These are phyloP conservation scores for Dactylorhiza incarnata DNA, from an alignment of 106 monocot species.

Conservation along the genomic window DNA sequence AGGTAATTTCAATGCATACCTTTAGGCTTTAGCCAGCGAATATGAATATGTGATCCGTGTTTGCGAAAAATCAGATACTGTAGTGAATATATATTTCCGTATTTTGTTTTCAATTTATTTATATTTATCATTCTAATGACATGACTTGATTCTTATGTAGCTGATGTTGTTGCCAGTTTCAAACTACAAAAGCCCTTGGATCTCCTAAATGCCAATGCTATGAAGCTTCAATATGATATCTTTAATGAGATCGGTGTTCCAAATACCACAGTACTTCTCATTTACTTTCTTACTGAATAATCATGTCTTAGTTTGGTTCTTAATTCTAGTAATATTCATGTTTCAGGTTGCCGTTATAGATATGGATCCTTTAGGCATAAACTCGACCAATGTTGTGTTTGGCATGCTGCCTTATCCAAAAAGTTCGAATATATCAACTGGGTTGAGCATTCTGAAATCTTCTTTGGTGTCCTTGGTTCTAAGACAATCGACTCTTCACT, in stretches of 20 bases:
- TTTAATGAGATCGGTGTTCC: conserved; percentile 78
- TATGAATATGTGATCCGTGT: neutral
- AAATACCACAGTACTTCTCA: conserved; percentile 55
- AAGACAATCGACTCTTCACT: conserved; percentile 51
- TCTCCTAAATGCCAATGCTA: conserved; percentile 42
- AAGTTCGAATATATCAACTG: conserved; percentile 52
- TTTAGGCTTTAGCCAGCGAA: neutral
- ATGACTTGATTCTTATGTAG: conserved; percentile 23
- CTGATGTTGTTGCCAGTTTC: conserved; percentile 80
- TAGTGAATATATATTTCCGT: too few relatives aligned
- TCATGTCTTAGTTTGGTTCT: neutral
- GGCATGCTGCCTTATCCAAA: conserved; percentile 68
- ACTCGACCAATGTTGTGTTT: conserved; percentile 85
- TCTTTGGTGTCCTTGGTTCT: conserved; percentile 56
- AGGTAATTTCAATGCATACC: neutral
- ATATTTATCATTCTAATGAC: neutral
- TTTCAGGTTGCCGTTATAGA: conserved; percentile 50
- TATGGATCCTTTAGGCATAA: conserved; percentile 45
- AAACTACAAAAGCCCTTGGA: conserved; percentile 50
- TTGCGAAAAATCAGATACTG: neutral
- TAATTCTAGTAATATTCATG: conserved; percentile 10
- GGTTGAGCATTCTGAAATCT: conserved; percentile 62
- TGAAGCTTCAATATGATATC: conserved; percentile 69
- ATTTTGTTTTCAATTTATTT: neutral
- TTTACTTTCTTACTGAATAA: conserved; percentile 5